Conservation (phyloP, 495 filamentous ascomycete species). For the Annulohypoxylon nitens region DNA sequence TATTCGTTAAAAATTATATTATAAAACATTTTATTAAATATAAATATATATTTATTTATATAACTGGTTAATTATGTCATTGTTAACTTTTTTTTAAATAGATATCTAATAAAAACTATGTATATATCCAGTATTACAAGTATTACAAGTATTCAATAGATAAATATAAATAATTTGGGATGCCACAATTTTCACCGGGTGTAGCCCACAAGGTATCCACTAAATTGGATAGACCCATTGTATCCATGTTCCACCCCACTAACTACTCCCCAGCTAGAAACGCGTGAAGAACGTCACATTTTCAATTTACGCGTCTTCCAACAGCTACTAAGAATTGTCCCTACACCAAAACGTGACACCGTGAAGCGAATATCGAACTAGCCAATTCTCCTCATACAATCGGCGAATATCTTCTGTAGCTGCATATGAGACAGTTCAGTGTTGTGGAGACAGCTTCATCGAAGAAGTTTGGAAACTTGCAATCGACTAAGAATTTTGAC, state of each 20-base stretch:
- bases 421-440: background rate
- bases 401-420: background rate
- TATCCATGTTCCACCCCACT: background rate
- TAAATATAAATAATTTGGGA: no score
- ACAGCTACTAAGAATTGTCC: background rate
- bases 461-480: background rate
- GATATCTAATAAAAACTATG: no score
- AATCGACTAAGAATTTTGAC: background rate
- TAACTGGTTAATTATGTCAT: no score
- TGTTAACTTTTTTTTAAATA: no score
- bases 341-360: background rate
- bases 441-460: background rate
- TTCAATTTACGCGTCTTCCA: slow-evolving; percentile 47
- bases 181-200: no score
- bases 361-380: background rate
- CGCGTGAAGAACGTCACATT: slow-evolving; percentile 27
- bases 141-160: no score
- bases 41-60: no score
- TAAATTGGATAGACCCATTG: background rate
- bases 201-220: no score
- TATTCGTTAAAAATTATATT: no score
- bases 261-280: background rate
- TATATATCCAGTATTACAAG: no score
- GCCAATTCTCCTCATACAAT: background rate
- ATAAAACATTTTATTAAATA: no score